A percentile compares a stretch with the other conserved stretches of the same genome.
These are phyloP conservation scores for Phytophthora constricta DNA, from an alignment of 352 stramenopile species.

Conservation along the genomic window DNA sequence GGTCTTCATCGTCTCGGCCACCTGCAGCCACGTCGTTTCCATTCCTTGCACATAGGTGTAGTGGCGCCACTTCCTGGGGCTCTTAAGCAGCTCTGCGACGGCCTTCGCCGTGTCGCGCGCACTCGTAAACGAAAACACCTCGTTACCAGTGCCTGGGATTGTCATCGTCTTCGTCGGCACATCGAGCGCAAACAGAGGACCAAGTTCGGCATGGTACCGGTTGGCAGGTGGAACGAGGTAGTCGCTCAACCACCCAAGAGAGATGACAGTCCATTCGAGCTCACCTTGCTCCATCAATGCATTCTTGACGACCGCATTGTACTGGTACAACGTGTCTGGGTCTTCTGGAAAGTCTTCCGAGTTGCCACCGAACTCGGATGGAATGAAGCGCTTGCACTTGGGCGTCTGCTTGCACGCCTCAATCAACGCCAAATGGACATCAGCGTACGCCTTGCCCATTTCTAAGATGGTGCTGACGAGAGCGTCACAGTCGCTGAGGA, in stretches of 20 bases:
- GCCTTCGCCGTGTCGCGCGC: conserved; percentile 34
- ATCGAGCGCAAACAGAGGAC: conserved; percentile 30
- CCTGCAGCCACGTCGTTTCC: conserved; percentile 42
- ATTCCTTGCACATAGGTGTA: conserved; percentile 44
- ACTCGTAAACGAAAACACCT: conserved; percentile 34
- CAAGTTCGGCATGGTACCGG: conserved; percentile 33
- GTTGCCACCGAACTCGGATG: conserved; percentile 46
- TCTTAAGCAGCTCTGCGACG: conserved; percentile 30
- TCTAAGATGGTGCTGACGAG: conserved; percentile 38
- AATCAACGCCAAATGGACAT: conserved; percentile 33
- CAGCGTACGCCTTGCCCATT: conserved; percentile 3
- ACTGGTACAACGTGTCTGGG: conserved; percentile 7
- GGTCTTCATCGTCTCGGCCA: conserved; percentile 34
- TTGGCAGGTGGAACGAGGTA: conserved; percentile 41
- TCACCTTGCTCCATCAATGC: conserved; percentile 34
- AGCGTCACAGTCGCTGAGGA: conserved; percentile 40
- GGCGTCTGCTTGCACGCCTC: conserved; percentile 41
- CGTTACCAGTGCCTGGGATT: conserved; percentile 42
- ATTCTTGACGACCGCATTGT: conserved; percentile 16
- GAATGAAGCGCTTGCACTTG: conserved; percentile 60
- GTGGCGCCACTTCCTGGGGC: conserved; percentile 32
- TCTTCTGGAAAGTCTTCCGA: conserved; percentile 32
- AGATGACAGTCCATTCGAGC: conserved; percentile 48
- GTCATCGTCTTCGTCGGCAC: conserved; percentile 36
- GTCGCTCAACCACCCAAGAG: conserved; percentile 37